Evolutionary conservation across 768 basidiomycete species (phyloP), one percentile per base, ranked within the genome.

Genomic region (Pisolithus tinctorius): DNA sequence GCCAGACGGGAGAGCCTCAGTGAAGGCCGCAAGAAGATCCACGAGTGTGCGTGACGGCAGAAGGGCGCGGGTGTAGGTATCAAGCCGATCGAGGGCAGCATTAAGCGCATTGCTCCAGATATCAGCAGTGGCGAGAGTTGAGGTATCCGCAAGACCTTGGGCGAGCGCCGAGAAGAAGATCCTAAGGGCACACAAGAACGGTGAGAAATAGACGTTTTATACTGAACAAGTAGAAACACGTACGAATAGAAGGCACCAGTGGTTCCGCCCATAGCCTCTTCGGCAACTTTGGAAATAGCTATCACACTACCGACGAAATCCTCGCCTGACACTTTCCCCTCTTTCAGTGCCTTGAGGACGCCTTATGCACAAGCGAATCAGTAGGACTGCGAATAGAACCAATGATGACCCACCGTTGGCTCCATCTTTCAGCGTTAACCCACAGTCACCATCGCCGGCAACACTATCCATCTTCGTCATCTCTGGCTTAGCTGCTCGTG

Each of bases 101-200:
- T 67, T 60, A 44, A 89, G 75, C 4, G 88, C 83, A 23, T 60
- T 53, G 20, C 74, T 68, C 90, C 90, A 94, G 9, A 76, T 70
- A 29, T 75, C 69, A 4, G 69, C 64, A 1, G 80, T 79, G 1
- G 63, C 55, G 1, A 60, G 56, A n/a, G 63, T 34, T 8, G 63
- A 48, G 20, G 71, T 62, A 8, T 67, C 66, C 46, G 80, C 76
- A 17, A 93, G 71, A 3, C 79, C 81, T 68, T 89, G 88, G 0
- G 88, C 86, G 9, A 95, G 79, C 4, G 81, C 87, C 10, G 91
- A 90, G 73, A 93, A 92, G 73, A 93, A 94, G 54, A 95, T 94
- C 2, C 92, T 93, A 62, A 1, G n/a, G 45, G 13, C 37, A 38
- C 3, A 20, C 25, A 31, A 30, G 0, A 30, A 16, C 44, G 41